Evolutionary conservation across 129 eudicot species (phyloP).

Genomic region (Chrysanthemum lavandulifolium): DNA sequence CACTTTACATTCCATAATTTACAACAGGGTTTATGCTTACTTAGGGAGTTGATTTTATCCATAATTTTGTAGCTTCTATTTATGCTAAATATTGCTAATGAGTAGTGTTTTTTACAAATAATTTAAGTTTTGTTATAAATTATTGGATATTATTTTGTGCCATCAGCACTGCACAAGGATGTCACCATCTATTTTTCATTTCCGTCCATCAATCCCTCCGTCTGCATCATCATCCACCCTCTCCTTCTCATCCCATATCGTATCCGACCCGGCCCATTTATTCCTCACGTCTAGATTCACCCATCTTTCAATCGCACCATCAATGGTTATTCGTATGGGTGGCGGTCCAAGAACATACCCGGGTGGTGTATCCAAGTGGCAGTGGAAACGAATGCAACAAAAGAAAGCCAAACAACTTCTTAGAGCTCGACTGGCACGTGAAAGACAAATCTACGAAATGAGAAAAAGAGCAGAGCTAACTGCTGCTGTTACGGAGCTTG

Average conservation of each 20-base stretch:
- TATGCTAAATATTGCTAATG: too few species aligned
- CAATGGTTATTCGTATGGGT: conserved; percentile 79
- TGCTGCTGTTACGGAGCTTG: conserved; percentile 84
- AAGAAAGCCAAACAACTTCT: conserved; percentile 86
- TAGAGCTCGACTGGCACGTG: conserved; percentile 79
- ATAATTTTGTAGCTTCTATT: too few species aligned
- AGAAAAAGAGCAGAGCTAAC: conserved; percentile 81
- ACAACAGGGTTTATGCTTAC: too few species aligned
- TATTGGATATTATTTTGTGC: too few species aligned
- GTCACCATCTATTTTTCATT: conserved; percentile 37
- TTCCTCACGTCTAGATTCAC: conserved; percentile 35
- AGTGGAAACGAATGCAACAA: conserved; percentile 91
- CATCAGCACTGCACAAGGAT: background rate
- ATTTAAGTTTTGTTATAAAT: too few species aligned
- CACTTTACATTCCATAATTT: too few species aligned
- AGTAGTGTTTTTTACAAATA: too few species aligned
- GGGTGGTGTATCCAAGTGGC: conserved; percentile 96
- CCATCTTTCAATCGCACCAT: conserved; percentile 30
- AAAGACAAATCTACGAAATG: conserved; percentile 92
- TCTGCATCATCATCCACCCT: conserved; percentile 29
- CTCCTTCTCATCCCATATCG: conserved; percentile 39
- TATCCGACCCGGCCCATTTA: conserved; percentile 35
- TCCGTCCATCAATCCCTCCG: conserved; percentile 22
- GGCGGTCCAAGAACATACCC: conserved; percentile 96
- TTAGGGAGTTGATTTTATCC: too few species aligned